Evolutionary conservation across 169 alveolate genomes (phyloP), one percentile per base, ranked within the genome.

Genomic region (Eimeria mitis): DNA sequence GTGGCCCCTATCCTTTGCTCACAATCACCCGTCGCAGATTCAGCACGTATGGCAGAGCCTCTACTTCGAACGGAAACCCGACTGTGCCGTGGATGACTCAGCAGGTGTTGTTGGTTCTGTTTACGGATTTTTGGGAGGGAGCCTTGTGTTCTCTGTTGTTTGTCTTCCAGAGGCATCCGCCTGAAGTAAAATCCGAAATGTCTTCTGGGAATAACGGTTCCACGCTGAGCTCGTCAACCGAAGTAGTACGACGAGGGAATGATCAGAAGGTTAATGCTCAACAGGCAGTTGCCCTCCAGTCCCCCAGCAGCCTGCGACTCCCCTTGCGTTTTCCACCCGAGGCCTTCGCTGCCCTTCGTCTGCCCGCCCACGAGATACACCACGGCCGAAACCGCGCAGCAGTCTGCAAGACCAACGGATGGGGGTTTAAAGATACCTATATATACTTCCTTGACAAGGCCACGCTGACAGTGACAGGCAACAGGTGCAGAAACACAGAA

Each of bases 401-500:
- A 11, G 94, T 65, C 11, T 87, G 94, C 83, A 87, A 87, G 54
- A 68, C 94, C 21, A 89, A 89, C 76, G 95, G 95, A 47, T 89
- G 95, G 95, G 95, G 95, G 25, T 89, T 89, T 34, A 75, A 71
- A 70, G 95, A 89, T 42, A 89, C 95, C 0, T 71, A 71, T 52
- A 40, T 89, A 34, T 71, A 73, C 88, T 71, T 89, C 73, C 44
- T 70, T 71, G 95, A 68, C 84, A 71, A 47, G 54, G 4, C 71
- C 5, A 71, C 88, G 54, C 56, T 89, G 71, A 89, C 71, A 31
- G 95, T 98, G 25, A 92, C 98, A 37, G 99, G 99, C 44, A 94
- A 83, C 90, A 96, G 98, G 94, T 98, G 44, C 54, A 6, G 54
- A 73, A 73, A 73, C 31, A 19, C 56, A 73, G 16, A 34, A 70